Percentiles rank a stretch among this genome's conserved stretches.
phyloP scores from a whole-genome alignment of 2,329 filamentous ascomycete species.

The Aspergillus thermomutatus region DNA sequence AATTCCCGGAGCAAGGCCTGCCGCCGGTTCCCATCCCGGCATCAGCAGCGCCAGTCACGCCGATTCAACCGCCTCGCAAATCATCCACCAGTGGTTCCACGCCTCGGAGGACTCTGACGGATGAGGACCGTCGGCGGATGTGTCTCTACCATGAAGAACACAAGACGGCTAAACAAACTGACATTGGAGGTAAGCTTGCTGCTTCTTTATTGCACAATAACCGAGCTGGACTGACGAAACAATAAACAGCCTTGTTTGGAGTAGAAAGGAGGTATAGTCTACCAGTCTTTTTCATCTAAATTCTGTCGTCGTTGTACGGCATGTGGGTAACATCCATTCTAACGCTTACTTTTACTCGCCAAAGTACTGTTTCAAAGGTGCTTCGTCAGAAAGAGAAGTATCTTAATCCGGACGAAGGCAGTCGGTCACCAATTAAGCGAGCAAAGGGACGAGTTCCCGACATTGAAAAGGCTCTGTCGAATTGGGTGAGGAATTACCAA shows the following conservation, averaged over 20 bases:
- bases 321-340: conserved; percentile 5
- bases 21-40: conserved; percentile 54
- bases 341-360: conserved; percentile 6
- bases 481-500: conserved; percentile 81
- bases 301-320: conserved; percentile 3
- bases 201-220: not conserved
- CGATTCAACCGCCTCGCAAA: conserved; percentile 31
- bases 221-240: conserved; percentile 15
- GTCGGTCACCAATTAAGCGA: conserved; percentile 74
- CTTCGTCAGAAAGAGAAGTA: conserved; percentile 93
- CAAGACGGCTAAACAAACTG: conserved; percentile 87
- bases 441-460: conserved; percentile 83
- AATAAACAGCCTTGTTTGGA: conserved; percentile 70
- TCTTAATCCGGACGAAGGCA: conserved; percentile 75
- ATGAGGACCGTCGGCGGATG: conserved; percentile 87
- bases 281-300: conserved; percentile 2
- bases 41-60: conserved; percentile 52
- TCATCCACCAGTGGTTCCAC: conserved; percentile 52
- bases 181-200: conserved; percentile 72
- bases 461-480: conserved; percentile 84
- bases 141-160: conserved; percentile 90
- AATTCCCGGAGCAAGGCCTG: conserved; percentile 60
- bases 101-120: conserved; percentile 82
- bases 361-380: conserved; percentile 97
- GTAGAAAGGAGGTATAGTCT: conserved; percentile 85